Base-by-base conservation (phyloP, 1,139 yeast genomes). In the Candida sp. region DNA sequence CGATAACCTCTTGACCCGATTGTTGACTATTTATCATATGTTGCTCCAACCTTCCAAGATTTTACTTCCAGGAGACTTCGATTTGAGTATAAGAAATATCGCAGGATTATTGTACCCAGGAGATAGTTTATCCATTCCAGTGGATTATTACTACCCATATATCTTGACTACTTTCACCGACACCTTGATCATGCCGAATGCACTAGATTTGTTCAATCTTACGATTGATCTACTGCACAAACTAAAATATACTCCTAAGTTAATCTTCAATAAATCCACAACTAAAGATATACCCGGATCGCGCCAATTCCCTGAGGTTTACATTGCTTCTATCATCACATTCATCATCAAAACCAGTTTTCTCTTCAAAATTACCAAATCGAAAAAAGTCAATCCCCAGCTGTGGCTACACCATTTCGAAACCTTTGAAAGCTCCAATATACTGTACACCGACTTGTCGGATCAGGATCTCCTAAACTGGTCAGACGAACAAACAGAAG, bases 401-500 rank as follows among this genome's bases (percentile, higher is more conserved):
- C 42, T 46, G 25, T 64, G 74, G 72, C 48, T 64, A 9, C 22
- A 37, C 5, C 19, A 37, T 21, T 37, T 37, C 21, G 48, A 52
- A 12, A 45, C 48, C 3, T 40, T 60, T 34, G 44, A 48, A 11
- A 51, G 55, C 32, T 40, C 57, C 40, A 47, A 55, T 38, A 45
- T 54, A 47, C 47, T 53, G 48, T 44, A 54, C 50, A 46, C 51
- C 49, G 50, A 47, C 23, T 53, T 58, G 21, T 52, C 56, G 33
- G 54, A 60, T 15, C 49, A 44, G 5, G 66, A 65, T 12, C 46
- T 79, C 15, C 46, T 67, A 4, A 52, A 57, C 12, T 75, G 81
- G 77, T 60, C 68, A 11, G 69, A 68, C 32, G 55, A 55, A 1
- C 66, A 75, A 44, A 63, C 70, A 5, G 61, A 62, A 12, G 53